These are phyloP conservation scores for Dryas alaskensis DNA, from an alignment of 306 rosid genomes.

Conservation along the genomic window DNA sequence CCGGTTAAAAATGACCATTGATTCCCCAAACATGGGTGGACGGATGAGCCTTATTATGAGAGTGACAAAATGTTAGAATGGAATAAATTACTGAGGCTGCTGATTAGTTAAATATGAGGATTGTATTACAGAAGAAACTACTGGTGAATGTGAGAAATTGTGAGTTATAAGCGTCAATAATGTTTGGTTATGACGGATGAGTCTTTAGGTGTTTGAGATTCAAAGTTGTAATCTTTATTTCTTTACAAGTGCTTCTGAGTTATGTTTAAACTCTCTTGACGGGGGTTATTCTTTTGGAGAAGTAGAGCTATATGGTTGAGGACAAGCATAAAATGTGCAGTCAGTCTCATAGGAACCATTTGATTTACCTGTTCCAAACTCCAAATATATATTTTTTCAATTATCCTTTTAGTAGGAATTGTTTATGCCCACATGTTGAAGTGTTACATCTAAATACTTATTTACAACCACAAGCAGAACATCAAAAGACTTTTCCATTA, in stretches of 20 bases:
- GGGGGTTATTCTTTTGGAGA: neutral
- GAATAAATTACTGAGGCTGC: neutral
- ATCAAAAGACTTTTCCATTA: neutral
- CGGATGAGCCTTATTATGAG: neutral
- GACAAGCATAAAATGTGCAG: neutral
- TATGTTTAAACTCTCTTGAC: neutral
- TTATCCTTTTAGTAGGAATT: neutral
- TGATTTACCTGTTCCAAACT: neutral
- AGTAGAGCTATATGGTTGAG: neutral
- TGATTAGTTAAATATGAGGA: neutral
- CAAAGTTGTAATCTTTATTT: neutral
- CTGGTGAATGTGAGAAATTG: neutral
- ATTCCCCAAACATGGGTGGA: neutral
- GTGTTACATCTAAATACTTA: neutral
- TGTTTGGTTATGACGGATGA: neutral
- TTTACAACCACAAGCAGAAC: neutral
- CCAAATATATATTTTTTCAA: too few relatives aligned
- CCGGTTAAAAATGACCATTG: neutral
- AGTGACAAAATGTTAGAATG: neutral
- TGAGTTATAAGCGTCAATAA: neutral
- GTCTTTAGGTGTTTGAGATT: neutral
- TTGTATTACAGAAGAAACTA: neutral
- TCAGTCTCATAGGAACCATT: neutral
- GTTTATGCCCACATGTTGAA: neutral
- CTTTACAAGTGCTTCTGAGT: neutral